Base-by-base conservation (phyloP, 352 stramenopile genomes). In the Phytophthora meadii region DNA sequence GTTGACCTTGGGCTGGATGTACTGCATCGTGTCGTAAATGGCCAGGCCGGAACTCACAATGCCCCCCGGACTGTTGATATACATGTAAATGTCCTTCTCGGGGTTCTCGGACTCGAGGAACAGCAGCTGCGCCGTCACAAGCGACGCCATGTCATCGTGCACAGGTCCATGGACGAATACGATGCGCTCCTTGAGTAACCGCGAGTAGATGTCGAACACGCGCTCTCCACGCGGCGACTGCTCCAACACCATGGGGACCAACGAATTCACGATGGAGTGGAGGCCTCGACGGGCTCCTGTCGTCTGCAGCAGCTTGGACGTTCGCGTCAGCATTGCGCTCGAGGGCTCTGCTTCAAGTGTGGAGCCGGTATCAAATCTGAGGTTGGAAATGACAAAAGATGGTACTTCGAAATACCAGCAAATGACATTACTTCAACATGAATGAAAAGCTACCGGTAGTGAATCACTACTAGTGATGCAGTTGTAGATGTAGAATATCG, bases 11-110 rank as follows among this genome's bases (percentile, higher is more conserved):
- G 89, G 95, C 70, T 97, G 92, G 67, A 99, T 98, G 81, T 99
- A 96, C 74, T 96, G 96, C 94, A 99, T 99, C 28, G 94, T 98
- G 81, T 99, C 97, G 76, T 98, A 99, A 73, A 99, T 99, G 52
- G 97, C 97, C 47, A 99, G 80, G 3, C 97, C 97, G 30, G 97
- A 97, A 66, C 97, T 99, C 61, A 99, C 97, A 28, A 97, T 93
- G 41, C 97, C 97, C 41, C 97, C 97, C 25, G 97, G 97, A 67
- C 90, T 99, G 82, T 99, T 99, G 67, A 99, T 99, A 82, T 99
- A 99, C 71, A 99, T 94, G 79, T 98, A 99, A 68, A 99, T 97
- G 61, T 98, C 96, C 83, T 99, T 99, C 49, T 97, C 93, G 11
- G 88, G 92, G 72, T 99, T 91, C 81, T 99, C 97, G 19, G 89